These are phyloP conservation scores for Paraconiothyrium brasiliense DNA, from an alignment of 2,329 filamentous ascomycete species.

Conservation along the genomic window DNA sequence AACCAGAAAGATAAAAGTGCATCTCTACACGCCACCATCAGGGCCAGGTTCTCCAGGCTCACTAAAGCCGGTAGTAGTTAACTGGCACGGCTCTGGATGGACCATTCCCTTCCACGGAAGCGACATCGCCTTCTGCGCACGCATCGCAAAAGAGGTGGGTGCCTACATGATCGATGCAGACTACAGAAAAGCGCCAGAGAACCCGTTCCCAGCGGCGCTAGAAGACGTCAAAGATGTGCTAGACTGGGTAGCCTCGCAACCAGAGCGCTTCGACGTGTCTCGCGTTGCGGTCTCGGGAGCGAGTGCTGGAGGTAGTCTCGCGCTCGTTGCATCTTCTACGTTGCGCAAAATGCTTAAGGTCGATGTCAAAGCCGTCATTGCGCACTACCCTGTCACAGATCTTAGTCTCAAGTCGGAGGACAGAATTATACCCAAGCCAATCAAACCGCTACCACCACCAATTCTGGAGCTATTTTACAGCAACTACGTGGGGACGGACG, in stretches of 20 bases:
- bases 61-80: conserved; percentile 41
- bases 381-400: conserved; percentile 50
- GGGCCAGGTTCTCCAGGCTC: conserved; percentile 9
- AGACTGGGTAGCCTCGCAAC: conserved; percentile 41
- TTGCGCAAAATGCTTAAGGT: conserved; percentile 35
- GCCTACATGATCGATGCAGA: conserved; percentile 49
- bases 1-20: conserved; percentile 16
- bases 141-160: conserved; percentile 37
- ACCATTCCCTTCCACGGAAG: conserved; percentile 49
- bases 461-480: conserved; percentile 44
- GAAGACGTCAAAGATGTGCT: conserved; percentile 50
- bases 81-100: conserved; percentile 49
- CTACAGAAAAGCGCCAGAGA: conserved; percentile 53
- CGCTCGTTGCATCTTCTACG: conserved; percentile 41
- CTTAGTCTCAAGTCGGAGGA: conserved; percentile 38
- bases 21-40: conserved; percentile 30
- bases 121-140: conserved; percentile 52
- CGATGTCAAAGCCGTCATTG: conserved; percentile 41
- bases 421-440: conserved; percentile 39
- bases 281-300: conserved; percentile 51
- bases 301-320: conserved; percentile 53
- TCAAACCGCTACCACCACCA: conserved; percentile 26
- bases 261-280: conserved; percentile 39
- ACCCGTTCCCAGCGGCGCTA: conserved; percentile 50
- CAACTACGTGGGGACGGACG: conserved; percentile 41